Percentiles rank a stretch among this genome's conserved stretches.
Conservation (phyloP, 2,329 filamentous ascomycete species). For the Fusarium liriodendri region DNA sequence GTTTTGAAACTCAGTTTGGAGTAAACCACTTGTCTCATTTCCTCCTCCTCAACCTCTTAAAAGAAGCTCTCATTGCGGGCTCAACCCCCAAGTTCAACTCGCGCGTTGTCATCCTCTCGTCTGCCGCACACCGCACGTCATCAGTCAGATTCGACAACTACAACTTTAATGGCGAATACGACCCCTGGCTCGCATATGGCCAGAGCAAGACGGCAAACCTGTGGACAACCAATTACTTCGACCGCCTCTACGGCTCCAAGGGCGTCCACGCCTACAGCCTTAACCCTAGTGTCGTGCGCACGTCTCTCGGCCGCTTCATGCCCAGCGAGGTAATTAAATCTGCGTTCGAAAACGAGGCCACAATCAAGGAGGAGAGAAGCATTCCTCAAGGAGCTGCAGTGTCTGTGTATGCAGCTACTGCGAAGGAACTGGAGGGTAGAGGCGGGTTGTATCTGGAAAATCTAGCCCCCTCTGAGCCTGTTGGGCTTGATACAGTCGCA, state of each 20-base stretch:
- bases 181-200: neutral
- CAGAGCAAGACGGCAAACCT: neutral
- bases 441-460: neutral
- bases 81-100: neutral
- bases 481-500: neutral
- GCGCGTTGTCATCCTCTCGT: neutral
- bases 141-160: neutral
- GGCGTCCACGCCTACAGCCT: neutral
- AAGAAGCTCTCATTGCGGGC: neutral
- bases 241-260: neutral
- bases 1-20: neutral
- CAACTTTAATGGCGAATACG: neutral
- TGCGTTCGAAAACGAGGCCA: neutral
- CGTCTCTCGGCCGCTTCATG: neutral
- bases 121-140: neutral
- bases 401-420: neutral
- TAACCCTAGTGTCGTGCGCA: neutral
- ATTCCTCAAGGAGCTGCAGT: neutral
- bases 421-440: neutral
- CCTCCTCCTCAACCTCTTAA: neutral
- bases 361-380: neutral
- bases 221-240: neutral
- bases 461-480: neutral
- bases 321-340: neutral
- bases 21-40: neutral